Percentiles rank a stretch among this genome's conserved stretches.
These are phyloP conservation scores for Orobanche coerulescens DNA, from an alignment of 257 asterid genomes.

Conservation along the genomic window DNA sequence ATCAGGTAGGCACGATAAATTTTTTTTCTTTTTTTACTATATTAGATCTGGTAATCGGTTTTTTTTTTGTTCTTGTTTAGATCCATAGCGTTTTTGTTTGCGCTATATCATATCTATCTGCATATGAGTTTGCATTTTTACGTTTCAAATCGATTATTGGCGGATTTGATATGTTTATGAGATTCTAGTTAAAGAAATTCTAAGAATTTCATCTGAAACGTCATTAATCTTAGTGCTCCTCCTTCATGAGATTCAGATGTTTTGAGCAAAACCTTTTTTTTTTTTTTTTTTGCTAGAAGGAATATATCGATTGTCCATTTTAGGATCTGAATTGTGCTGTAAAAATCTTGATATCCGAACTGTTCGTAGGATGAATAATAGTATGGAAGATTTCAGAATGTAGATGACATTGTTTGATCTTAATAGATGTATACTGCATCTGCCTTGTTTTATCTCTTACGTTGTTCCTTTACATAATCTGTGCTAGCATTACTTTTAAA, in stretches of 20 bases:
- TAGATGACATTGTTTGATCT: too few species aligned
- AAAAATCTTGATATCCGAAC: background rate
- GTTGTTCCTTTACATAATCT: too few species aligned
- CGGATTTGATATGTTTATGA: background rate
- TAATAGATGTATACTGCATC: too few species aligned
- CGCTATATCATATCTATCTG: background rate
- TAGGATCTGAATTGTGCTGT: slow-evolving; percentile 17
- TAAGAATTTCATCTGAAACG: background rate
- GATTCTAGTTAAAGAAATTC: background rate
- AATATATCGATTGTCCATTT: background rate
- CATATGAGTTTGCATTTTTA: background rate
- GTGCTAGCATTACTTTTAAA: too few species aligned
- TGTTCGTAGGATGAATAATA: background rate
- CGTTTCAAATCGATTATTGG: background rate
- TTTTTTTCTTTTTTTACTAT: background rate
- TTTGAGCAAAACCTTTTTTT: background rate
- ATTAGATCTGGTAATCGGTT: slow-evolving; percentile 19
- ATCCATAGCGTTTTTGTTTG: background rate
- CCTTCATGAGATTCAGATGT: slow-evolving; percentile 17
- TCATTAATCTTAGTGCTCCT: background rate
- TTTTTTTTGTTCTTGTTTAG: background rate
- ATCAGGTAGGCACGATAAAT: slow-evolving; percentile 17
- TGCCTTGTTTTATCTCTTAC: too few species aligned
- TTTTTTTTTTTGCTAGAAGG: background rate
- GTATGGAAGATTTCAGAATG: background rate